Evolutionary conservation across 2,329 filamentous ascomycete genomes (phyloP).

Genomic region (Fusarium algeriense): DNA sequence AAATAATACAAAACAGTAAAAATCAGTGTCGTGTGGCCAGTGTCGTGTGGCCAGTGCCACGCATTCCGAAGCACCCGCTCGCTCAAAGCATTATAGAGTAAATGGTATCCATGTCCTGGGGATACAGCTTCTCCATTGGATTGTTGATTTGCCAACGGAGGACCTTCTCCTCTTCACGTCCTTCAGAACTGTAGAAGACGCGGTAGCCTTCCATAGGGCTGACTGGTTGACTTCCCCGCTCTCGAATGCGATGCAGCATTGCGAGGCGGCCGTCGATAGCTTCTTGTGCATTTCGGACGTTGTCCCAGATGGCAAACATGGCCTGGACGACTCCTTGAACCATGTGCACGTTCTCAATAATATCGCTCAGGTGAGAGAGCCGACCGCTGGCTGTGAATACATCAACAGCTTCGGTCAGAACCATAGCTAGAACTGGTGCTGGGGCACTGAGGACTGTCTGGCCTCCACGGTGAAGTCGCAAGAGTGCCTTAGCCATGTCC

Average conservation of each 20-base stretch:
- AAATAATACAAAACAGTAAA: constrained; percentile 16
- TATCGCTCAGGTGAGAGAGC: constrained; percentile 62
- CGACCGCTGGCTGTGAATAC: constrained; percentile 72
- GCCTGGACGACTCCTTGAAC: constrained; percentile 67
- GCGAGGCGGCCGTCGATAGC: constrained; percentile 58
- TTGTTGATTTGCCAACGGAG: constrained; percentile 53
- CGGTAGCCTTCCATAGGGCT: constrained; percentile 49
- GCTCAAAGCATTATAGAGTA: constrained; percentile 49
- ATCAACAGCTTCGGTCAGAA: constrained; percentile 73
- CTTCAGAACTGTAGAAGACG: constrained; percentile 47
- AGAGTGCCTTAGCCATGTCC: constrained; percentile 58
- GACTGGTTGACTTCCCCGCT: constrained; percentile 47
- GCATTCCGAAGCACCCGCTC: constrained; percentile 1
- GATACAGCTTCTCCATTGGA: constrained; percentile 53
- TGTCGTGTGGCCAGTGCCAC: neutral
- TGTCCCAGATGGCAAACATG: constrained; percentile 70
- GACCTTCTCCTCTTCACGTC: constrained; percentile 45
- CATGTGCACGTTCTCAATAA: constrained; percentile 66
- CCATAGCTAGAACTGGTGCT: constrained; percentile 72
- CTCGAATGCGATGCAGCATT: constrained; percentile 51
- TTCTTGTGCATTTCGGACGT: constrained; percentile 63
- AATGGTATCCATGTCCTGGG: constrained; percentile 55
- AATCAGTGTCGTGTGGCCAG: constrained; percentile 7
- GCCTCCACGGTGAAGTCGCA: constrained; percentile 52
- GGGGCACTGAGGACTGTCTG: constrained; percentile 57